Evolutionary conservation across 352 stramenopile genomes (phyloP).

Genomic region (Pseudoperonospora humuli): DNA sequence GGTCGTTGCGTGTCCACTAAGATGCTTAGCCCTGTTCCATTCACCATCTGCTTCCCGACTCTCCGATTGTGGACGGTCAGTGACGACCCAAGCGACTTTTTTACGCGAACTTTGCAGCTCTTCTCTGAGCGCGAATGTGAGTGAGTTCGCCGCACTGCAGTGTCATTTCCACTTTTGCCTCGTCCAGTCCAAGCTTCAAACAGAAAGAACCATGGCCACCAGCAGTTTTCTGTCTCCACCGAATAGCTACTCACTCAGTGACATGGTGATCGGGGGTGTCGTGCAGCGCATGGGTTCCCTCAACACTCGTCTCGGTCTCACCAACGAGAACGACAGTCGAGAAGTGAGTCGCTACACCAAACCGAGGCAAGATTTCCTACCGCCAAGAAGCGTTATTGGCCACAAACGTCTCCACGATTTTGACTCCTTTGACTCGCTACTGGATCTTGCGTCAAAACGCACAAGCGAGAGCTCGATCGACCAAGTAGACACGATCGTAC

Average conservation of each 20-base stretch:
- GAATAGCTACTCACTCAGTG: slow-evolving; percentile 2
- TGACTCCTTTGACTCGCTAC: too few relatives aligned
- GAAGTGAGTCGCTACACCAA: not conserved
- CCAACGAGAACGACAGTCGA: too few relatives aligned
- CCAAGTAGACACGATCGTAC: not conserved
- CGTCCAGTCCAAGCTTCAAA: not conserved
- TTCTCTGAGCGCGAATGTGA: too few relatives aligned
- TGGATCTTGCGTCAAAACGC: too few relatives aligned
- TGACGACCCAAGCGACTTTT: too few relatives aligned
- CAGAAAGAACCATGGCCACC: slow-evolving; percentile 3
- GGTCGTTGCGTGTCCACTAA: too few relatives aligned
- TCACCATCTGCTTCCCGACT: too few relatives aligned
- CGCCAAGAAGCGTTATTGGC: not conserved
- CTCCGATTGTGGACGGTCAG: too few relatives aligned
- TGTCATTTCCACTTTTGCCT: too few relatives aligned
- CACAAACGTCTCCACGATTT: not conserved
- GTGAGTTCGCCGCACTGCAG: too few relatives aligned
- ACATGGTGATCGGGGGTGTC: not conserved
- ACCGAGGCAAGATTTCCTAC: not conserved
- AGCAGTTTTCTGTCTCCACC: slow-evolving; percentile 1
- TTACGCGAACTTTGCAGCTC: too few relatives aligned
- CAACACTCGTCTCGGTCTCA: not conserved
- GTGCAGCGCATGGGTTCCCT: slow-evolving; percentile 1
- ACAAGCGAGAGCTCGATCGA: not conserved
- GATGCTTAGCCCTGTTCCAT: too few relatives aligned